Base-by-base conservation (phyloP, 2,329 filamentous ascomycete genomes). In the Sarocladiaceae sp. region DNA sequence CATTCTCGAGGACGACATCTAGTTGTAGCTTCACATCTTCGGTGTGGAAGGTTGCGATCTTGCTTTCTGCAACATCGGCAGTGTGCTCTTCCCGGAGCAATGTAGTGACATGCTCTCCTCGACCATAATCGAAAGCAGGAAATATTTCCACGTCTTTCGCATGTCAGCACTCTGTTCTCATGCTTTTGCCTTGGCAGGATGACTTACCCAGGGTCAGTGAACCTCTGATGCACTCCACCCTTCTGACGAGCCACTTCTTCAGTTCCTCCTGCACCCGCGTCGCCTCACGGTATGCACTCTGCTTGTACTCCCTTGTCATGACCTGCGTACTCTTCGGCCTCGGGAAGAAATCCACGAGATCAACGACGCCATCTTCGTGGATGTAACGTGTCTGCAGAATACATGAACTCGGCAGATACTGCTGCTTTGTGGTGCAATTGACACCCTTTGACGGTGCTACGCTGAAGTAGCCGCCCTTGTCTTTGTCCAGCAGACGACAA, bases 371-470 rank as follows among this genome's bases (percentile, higher is more conserved):
- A 52, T 87, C 80, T 59, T 91, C 87, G 56, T 86, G 80, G 57
- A 90, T 86, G 65, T 87, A 90, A n/a, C 87, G 77, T 1, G 88
- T 91, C 64, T 90, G 84, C 2, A 91, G 72, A 54, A 91, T 85
- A 60, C 88, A 90, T 46, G 84, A 86, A 10, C 83, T 87, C 0
- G 87, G 86, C 2, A 90, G 75, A 60, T 91, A 91, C 62, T 88
- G 83, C 68, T 91, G 87, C 65, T 91, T 91, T 31, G 83, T 89
- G 2, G 86, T 88, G 60, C 77, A 83, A 6, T 70, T 71, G 23
- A 78, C 64, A 10, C 73, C 66, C 1, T 69, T 58, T 2, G 76
- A 74, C 20, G 82, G 78, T n/a, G 77, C 68, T 58, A 91, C 86
- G 57, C 77, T 83, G 66, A 89, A 90, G 64, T 86, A 81, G 0